Percentiles rank a stretch among this genome's conserved stretches.
Conservation (phyloP, 2,329 filamentous ascomycete species). For the Microdochium bolleyi region DNA sequence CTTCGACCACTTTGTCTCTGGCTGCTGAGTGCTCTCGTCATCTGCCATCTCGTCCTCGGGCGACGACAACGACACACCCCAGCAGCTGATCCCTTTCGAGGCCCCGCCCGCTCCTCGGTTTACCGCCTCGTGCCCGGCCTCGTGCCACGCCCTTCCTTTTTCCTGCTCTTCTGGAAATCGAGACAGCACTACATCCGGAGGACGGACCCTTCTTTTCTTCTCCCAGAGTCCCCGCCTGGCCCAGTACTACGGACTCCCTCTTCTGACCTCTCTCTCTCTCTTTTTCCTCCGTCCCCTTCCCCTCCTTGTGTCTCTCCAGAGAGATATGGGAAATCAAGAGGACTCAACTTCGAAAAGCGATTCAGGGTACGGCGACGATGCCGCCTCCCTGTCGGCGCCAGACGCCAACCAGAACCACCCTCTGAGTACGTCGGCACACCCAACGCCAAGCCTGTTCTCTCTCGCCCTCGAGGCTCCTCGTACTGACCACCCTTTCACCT, state of each 20-base stretch:
- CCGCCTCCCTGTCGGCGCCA: constrained; percentile 17
- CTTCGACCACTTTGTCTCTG: background rate
- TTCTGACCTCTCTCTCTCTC: constrained; percentile 7
- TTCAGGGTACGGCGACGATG: constrained; percentile 25
- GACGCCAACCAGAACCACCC: constrained; percentile 19
- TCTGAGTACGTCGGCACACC: constrained; percentile 17
- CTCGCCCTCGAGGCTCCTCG: constrained; percentile 1
- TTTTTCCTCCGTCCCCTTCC: constrained; percentile 7
- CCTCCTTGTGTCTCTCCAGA: constrained; percentile 16
- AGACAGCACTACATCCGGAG: constrained; percentile 8
- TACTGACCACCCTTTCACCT: background rate
- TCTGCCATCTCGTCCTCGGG: background rate
- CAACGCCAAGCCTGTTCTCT: too few species aligned
- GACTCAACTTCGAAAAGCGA: constrained; percentile 24
- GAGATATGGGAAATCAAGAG: constrained; percentile 26
- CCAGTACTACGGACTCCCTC: background rate
- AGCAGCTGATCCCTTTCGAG: background rate
- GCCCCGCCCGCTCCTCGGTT: background rate
- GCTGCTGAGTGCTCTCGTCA: background rate
- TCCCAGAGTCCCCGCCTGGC: background rate
- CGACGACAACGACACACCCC: background rate
- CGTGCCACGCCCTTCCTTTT: constrained; percentile 4
- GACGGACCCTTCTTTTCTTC: constrained; percentile 3
- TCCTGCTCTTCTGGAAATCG: background rate
- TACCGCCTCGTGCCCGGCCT: background rate